Conservation (phyloP, 331 rosid species). For the Spiraea crenata region DNA sequence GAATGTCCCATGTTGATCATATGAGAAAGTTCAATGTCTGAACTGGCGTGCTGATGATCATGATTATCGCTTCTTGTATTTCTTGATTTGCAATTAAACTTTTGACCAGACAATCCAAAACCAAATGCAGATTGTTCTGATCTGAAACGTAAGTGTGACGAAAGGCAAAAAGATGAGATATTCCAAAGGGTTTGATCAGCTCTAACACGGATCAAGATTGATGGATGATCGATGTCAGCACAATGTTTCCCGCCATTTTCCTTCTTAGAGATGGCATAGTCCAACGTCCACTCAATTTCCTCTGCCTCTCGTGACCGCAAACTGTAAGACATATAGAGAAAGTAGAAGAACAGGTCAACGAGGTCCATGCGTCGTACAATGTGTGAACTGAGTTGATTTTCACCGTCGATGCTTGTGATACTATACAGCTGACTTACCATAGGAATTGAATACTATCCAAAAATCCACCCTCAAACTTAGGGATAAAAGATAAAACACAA, state of each 20-base stretch:
- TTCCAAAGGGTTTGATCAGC: neutral
- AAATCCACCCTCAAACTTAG: too few species aligned
- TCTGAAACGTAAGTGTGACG: too few species aligned
- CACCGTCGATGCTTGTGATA: too few species aligned
- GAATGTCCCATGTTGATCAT: neutral
- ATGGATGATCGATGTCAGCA: neutral
- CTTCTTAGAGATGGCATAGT: neutral
- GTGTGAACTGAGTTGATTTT: too few species aligned
- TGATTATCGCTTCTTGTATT: neutral
- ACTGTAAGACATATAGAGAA: neutral
- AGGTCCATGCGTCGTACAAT: neutral
- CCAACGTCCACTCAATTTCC: neutral
- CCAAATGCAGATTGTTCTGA: neutral
- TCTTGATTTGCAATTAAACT: too few species aligned
- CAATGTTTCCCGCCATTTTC: constrained; percentile 2
- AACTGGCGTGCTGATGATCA: neutral
- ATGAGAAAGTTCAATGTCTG: neutral
- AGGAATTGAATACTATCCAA: too few species aligned
- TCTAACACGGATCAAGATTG: neutral
- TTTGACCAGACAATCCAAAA: neutral
- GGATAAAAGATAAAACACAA: too few species aligned
- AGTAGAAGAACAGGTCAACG: neutral
- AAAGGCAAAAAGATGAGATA: neutral
- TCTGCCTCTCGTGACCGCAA: neutral
- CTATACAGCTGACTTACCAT: too few species aligned